Conservation (phyloP, 2,329 filamentous ascomycete genomes). For the Pseudonectria foliicola region DNA sequence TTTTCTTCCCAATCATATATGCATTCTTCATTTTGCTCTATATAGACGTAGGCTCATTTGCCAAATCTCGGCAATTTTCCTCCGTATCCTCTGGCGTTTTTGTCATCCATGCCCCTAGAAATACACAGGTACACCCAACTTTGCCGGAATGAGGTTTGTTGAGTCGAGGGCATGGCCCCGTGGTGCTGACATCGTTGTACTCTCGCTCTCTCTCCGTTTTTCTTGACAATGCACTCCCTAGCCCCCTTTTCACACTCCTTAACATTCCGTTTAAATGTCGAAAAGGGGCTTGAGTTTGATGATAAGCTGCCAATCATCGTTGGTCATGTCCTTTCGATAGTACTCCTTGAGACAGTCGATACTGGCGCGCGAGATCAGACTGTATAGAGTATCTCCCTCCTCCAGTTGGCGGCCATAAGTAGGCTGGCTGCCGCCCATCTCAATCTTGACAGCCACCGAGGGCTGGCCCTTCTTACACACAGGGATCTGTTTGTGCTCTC, state of each 20-base stretch:
- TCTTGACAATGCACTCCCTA: conserved; percentile 6
- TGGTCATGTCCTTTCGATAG: conserved; percentile 78
- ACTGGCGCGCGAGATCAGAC: conserved; percentile 73
- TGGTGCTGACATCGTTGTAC: too few species aligned
- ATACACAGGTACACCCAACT: too few species aligned
- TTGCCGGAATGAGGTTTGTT: not conserved
- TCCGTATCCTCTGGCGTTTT: too few species aligned
- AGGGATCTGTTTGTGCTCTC: conserved; percentile 90
- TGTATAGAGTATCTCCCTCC: conserved; percentile 83
- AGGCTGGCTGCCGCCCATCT: conserved; percentile 85
- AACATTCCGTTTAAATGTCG: conserved; percentile 60
- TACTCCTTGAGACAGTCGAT: conserved; percentile 97
- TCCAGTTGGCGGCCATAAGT: conserved; percentile 92
- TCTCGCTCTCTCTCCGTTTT: conserved; percentile 6
- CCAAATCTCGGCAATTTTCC: too few species aligned
- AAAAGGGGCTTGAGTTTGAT: conserved; percentile 94
- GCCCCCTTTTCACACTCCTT: not conserved
- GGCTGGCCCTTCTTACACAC: conserved; percentile 94
- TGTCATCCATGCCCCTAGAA: too few species aligned
- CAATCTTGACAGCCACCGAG: conserved; percentile 97
- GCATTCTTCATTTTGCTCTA: too few species aligned
- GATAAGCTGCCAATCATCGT: conserved; percentile 91
- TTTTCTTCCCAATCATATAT: too few species aligned
- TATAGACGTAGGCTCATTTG: too few species aligned
- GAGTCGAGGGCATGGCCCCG: too few species aligned